These are phyloP conservation scores for Cercophora sp. DNA, from an alignment of 495 filamentous ascomycete species.

Conservation along the genomic window DNA sequence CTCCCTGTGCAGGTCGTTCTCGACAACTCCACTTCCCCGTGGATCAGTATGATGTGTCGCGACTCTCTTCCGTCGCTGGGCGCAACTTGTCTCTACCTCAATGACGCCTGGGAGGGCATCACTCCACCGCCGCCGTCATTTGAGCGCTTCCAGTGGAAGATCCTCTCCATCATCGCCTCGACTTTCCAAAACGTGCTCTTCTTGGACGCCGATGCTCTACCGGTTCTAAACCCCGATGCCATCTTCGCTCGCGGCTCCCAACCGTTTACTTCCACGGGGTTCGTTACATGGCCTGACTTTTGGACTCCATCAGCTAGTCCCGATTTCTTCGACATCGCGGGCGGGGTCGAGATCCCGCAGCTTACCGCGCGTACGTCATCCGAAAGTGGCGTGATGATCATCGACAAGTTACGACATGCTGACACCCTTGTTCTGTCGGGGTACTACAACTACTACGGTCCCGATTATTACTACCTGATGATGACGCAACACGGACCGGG, in stretches of 20 bases:
- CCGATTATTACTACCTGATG: constrained; percentile 55
- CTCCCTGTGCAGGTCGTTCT: constrained; percentile 59
- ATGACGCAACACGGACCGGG: constrained; percentile 54
- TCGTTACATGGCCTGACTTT: constrained; percentile 63
- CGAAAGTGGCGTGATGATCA: constrained; percentile 56
- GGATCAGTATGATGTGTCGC: too few species aligned
- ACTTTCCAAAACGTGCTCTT: constrained; percentile 59
- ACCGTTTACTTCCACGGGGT: constrained; percentile 48
- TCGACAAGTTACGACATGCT: constrained; percentile 52
- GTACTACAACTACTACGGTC: constrained; percentile 63
- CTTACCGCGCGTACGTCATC: constrained; percentile 39
- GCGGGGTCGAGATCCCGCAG: constrained; percentile 27
- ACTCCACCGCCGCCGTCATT: too few species aligned
- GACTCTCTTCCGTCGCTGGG: too few species aligned
- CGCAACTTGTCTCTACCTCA: too few species aligned
- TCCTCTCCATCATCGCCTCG: constrained; percentile 57
- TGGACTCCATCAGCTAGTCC: constrained; percentile 53
- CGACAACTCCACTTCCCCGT: too few species aligned
- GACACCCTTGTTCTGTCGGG: constrained; percentile 51
- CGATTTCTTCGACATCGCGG: constrained; percentile 52
- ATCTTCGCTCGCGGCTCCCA: constrained; percentile 41
- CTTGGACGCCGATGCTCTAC: constrained; percentile 59
- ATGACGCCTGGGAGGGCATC: too few species aligned
- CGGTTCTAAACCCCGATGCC: constrained; percentile 47
- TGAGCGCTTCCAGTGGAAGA: constrained; percentile 54